These are phyloP conservation scores for Auricularia sp. DNA, from an alignment of 768 basidiomycete species.

Conservation along the genomic window DNA sequence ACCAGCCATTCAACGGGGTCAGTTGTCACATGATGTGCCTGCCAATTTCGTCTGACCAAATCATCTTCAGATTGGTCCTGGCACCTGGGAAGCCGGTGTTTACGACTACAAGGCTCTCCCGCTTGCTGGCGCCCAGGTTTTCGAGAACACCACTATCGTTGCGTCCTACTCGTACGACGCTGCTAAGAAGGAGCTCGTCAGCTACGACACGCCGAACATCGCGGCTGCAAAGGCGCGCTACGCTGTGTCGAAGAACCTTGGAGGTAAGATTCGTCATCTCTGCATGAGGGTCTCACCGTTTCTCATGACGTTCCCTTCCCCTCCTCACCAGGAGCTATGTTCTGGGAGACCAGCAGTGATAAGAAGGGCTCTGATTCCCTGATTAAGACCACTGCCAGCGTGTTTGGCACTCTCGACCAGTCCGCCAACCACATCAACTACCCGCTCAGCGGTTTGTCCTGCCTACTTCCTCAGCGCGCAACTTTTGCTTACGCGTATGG, in stretches of 20 bases:
- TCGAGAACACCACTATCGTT: conserved; percentile 58
- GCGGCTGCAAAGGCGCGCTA: conserved; percentile 59
- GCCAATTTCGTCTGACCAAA: not conserved
- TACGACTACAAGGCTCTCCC: conserved; percentile 71
- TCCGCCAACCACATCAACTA: conserved; percentile 52
- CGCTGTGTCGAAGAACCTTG: conserved; percentile 44
- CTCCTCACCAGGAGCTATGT: conserved; percentile 41
- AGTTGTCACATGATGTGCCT: conserved; percentile 11
- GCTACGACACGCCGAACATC: conserved; percentile 67
- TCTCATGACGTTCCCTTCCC: too few species aligned
- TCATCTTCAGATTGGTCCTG: conserved; percentile 49
- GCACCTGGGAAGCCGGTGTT: conserved; percentile 57
- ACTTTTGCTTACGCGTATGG: conserved; percentile 3
- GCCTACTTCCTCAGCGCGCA: conserved; percentile 7
- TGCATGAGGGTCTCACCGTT: not conserved
- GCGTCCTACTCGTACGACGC: conserved; percentile 71
- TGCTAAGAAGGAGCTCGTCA: conserved; percentile 52
- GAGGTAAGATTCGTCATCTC: conserved; percentile 7
- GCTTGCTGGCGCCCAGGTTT: conserved; percentile 36
- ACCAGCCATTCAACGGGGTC: conserved; percentile 58
- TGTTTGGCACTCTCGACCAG: conserved; percentile 45
- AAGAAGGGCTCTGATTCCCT: conserved; percentile 48
- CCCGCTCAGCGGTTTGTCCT: not conserved
- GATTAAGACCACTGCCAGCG: conserved; percentile 36
- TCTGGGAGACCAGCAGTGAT: conserved; percentile 59